These are phyloP conservation scores for Mycena leptocephala DNA, from an alignment of 768 basidiomycete genomes.

Conservation along the genomic window DNA sequence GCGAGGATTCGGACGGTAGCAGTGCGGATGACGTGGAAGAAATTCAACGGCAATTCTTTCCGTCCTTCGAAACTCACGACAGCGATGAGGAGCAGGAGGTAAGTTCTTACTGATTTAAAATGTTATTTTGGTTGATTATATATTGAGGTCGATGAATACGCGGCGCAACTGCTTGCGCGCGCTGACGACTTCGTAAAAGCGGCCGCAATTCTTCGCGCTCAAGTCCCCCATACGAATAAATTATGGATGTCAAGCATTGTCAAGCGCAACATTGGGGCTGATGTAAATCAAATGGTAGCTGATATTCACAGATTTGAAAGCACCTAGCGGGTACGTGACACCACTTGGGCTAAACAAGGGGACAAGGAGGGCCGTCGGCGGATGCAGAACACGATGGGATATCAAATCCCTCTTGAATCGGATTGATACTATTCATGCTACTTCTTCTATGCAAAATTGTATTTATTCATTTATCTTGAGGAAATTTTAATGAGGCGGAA, in stretches of 20 bases:
- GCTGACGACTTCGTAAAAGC: not conserved
- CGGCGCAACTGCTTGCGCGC: not conserved
- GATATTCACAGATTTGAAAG: not conserved
- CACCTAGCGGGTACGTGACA: not conserved
- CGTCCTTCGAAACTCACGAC: not conserved
- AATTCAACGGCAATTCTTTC: not conserved
- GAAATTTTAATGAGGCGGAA: not conserved
- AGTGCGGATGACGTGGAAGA: not conserved
- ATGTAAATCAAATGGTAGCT: not conserved
- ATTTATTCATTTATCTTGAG: not conserved
- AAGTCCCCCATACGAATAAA: not conserved
- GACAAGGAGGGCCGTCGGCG: not conserved
- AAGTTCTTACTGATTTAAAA: not conserved
- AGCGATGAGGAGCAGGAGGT: not conserved
- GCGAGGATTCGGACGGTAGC: not conserved
- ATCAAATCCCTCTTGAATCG: not conserved
- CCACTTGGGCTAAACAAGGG: not conserved
- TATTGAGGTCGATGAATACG: not conserved
- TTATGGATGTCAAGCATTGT: not conserved
- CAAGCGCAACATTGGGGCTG: constrained; percentile 1
- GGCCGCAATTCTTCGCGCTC: constrained; percentile 2
- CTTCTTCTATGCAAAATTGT: not conserved
- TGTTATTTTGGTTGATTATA: not conserved
- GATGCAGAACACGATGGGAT: not conserved
- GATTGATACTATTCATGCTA: not conserved